Evolutionary conservation across 495 filamentous ascomycete species (phyloP), one percentile per base, ranked within the genome.

Genomic region (Penicillium canescens): DNA sequence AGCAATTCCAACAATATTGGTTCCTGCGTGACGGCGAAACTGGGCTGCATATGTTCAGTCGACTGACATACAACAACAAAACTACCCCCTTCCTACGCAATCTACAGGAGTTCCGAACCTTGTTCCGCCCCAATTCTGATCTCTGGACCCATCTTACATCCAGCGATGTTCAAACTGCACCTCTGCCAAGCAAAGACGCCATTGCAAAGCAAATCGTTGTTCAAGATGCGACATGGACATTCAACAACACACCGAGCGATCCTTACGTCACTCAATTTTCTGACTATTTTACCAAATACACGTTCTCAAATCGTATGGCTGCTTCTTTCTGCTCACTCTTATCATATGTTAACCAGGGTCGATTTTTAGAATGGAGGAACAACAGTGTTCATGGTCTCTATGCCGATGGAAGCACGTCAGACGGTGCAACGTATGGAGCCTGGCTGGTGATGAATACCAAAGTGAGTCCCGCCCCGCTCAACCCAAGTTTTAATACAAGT

Each of bases 231-330:
- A 80, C 80, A 0, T 84, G 78, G 74, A 75, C 77, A 50, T 68
- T 84, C 13, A 78, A 75, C 37, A 78, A 78, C 42, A 74, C 77
- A 0, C 70, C 77, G 0, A 56, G 65, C 37, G 80, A 85, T 59
- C 54, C 70, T 1, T 83, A 83, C 56, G 75, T 78, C 10, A 56
- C 67, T 5, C 70, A 81, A 40, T 75, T 78, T 39, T 73, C 79
- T 0, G 75, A 82, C 45, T 85, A 82, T 53, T 84, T 83, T 44
- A 83, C 80, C 14, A 85, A 85, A 51, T 84, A 85, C 50, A 76
- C 78, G 0, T 84, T 84, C 43, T 63, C 71, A 0, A 77, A 76
- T 36, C 61, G 68, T 70, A 49, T 14, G 52, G 12, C 4, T 10
- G 16, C 13, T 20, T 4, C 1, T 51, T 31, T 10, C 28, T 31